Percentiles rank a stretch among this genome's conserved stretches.
These are phyloP conservation scores for Termitomyces sp. DNA, from an alignment of 768 basidiomycete genomes.

Conservation along the genomic window DNA sequence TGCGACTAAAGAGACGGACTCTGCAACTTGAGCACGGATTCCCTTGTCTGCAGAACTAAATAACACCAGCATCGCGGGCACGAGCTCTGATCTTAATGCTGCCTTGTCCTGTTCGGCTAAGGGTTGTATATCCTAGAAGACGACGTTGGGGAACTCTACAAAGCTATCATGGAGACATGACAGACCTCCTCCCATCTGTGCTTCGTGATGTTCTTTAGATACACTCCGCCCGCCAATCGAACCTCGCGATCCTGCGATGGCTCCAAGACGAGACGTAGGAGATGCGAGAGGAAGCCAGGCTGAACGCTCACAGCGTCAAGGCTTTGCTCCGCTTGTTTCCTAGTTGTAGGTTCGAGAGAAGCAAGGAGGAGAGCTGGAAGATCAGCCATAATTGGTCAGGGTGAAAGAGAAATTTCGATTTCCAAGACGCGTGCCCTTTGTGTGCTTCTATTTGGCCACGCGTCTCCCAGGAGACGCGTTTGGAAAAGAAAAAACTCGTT, in stretches of 20 bases:
- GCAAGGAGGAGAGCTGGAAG: constrained; percentile 65
- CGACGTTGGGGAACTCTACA: not conserved
- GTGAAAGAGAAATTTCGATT: constrained; percentile 3
- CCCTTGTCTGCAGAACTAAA: constrained; percentile 68
- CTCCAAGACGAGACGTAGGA: constrained; percentile 76
- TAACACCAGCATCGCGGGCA: constrained; percentile 88
- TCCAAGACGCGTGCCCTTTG: constrained; percentile 13
- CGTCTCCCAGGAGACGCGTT: constrained; percentile 4
- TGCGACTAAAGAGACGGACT: constrained; percentile 89
- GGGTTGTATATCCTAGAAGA: constrained; percentile 62
- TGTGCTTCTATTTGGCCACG: constrained; percentile 9
- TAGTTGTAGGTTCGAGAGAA: constrained; percentile 59
- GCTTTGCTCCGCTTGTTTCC: constrained; percentile 79
- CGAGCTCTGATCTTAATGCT: constrained; percentile 66
- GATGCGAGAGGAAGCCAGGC: constrained; percentile 71
- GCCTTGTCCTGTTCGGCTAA: constrained; percentile 68
- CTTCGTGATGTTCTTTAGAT: constrained; percentile 89
- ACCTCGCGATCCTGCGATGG: constrained; percentile 60
- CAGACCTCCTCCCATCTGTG: constrained; percentile 84
- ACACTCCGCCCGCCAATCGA: constrained; percentile 81
- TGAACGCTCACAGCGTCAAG: constrained; percentile 64
- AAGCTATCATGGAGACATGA: constrained; percentile 2
- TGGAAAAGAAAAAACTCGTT: not conserved
- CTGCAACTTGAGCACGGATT: constrained; percentile 82
- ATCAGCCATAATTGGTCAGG: constrained; percentile 47